Evolutionary conservation across 768 basidiomycete species (phyloP).

Genomic region (Clavulina sp.): DNA sequence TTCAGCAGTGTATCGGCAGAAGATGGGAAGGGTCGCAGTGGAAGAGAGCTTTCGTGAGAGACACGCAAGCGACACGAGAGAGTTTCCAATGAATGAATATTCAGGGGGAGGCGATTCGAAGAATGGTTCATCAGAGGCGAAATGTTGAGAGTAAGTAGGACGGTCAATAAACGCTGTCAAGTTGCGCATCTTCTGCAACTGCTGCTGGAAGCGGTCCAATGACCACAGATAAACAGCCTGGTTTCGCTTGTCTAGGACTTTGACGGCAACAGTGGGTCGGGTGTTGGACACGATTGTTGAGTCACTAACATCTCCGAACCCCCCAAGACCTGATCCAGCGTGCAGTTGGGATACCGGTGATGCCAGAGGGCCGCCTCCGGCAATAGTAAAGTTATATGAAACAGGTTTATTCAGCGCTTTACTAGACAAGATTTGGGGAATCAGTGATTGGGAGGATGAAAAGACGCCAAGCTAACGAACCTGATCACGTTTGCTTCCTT

Average conservation of each 20-base stretch:
- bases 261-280: slow-evolving; percentile 75
- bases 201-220: slow-evolving; percentile 70
- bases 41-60: slow-evolving; percentile 62
- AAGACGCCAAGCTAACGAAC: slow-evolving; percentile 21
- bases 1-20: slow-evolving; percentile 85
- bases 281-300: slow-evolving; percentile 51
- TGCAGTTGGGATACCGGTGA: slow-evolving; percentile 71
- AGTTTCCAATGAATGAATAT: slow-evolving; percentile 86
- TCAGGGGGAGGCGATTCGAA: slow-evolving; percentile 74
- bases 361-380: slow-evolving; percentile 64
- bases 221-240: slow-evolving; percentile 88
- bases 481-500: slow-evolving; percentile 95
- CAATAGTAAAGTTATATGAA: slow-evolving; percentile 80
- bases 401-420: slow-evolving; percentile 77
- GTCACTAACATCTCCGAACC: slow-evolving; percentile 88
- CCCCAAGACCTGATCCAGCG: slow-evolving; percentile 69
- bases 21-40: slow-evolving; percentile 66
- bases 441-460: too few relatives aligned
- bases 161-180: slow-evolving; percentile 77
- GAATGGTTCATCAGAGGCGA: slow-evolving; percentile 85
- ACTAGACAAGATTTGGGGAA: slow-evolving; percentile 27
- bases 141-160: slow-evolving; percentile 86
- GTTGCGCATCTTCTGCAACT: slow-evolving; percentile 85
- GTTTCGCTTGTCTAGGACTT: slow-evolving; percentile 77
- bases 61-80: slow-evolving; percentile 63